phyloP scores from a whole-genome alignment of 2,329 filamentous ascomycete species.

The Exophiala sp. region DNA sequence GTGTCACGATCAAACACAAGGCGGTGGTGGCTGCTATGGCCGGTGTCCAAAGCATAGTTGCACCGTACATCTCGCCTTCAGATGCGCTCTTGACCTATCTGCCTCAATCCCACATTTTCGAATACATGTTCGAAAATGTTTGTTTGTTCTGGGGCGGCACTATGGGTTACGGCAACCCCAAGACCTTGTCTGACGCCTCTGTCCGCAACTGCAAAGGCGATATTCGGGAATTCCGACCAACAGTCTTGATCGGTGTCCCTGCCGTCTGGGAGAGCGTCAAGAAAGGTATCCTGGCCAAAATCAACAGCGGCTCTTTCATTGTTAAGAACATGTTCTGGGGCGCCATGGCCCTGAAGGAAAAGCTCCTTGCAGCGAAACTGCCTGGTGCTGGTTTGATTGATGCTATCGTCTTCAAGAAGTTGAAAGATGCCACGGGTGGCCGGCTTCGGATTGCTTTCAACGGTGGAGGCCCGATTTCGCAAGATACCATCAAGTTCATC shows the following conservation, averaged over 20 bases:
- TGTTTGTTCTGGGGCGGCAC: slow-evolving; percentile 84
- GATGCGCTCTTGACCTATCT: slow-evolving; percentile 86
- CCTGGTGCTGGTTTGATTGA: slow-evolving; percentile 66
- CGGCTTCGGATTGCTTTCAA: slow-evolving; percentile 86
- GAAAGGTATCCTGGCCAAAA: slow-evolving; percentile 81
- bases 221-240: slow-evolving; percentile 84
- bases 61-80: slow-evolving; percentile 66
- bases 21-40: slow-evolving; percentile 76
- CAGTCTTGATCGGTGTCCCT: slow-evolving; percentile 86
- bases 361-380: slow-evolving; percentile 50
- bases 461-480: slow-evolving; percentile 83
- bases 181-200: slow-evolving; percentile 78
- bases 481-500: slow-evolving; percentile 82
- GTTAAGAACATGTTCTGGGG: slow-evolving; percentile 73
- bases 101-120: slow-evolving; percentile 90
- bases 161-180: slow-evolving; percentile 86
- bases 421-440: slow-evolving; percentile 85
- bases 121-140: slow-evolving; percentile 91
- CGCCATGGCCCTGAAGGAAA: slow-evolving; percentile 55
- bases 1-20: slow-evolving; percentile 71
- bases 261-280: slow-evolving; percentile 96
- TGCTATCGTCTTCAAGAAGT: slow-evolving; percentile 79
- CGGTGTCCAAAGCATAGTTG: slow-evolving; percentile 72
- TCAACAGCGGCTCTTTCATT: slow-evolving; percentile 65
- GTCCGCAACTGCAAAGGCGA: slow-evolving; percentile 89